Percentiles rank a stretch among this genome's conserved stretches.
These are phyloP conservation scores for Yamagishiella unicocca DNA, from an alignment of 139 green algal genomes.

Conservation along the genomic window DNA sequence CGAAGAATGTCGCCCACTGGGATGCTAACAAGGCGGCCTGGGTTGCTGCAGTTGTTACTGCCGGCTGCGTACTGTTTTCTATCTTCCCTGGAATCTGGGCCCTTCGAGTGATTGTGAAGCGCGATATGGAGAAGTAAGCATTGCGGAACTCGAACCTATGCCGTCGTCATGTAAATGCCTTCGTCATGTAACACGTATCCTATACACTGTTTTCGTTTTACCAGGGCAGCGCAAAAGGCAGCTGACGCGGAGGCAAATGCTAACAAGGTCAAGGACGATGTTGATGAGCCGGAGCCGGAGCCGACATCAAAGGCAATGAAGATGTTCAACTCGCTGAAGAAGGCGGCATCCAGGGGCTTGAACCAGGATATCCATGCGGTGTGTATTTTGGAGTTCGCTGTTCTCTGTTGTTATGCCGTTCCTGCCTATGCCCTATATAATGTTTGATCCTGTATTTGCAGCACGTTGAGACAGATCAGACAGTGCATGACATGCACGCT, in stretches of 20 bases:
- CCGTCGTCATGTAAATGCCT: not conserved
- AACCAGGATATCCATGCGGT: constrained; percentile 33
- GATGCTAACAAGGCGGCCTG: constrained; percentile 41
- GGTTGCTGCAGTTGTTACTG: constrained; percentile 31
- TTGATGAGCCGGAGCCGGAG: constrained; percentile 18
- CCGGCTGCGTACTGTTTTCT: not conserved
- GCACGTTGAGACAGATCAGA: constrained; percentile 24
- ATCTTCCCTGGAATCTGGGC: not conserved
- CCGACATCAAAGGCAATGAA: not conserved
- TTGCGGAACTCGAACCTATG: not conserved
- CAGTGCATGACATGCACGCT: constrained; percentile 42
- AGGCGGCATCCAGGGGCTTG: constrained; percentile 16
- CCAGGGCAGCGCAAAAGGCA: constrained; percentile 24
- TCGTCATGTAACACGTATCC: no score
- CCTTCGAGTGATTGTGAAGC: not conserved
- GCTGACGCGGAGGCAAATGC: constrained; percentile 33
- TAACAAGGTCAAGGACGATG: not conserved
- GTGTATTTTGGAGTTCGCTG: not conserved
- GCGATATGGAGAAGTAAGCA: constrained; percentile 23
- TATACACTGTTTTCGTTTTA: not conserved
- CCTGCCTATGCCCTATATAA: no score
- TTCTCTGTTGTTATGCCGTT: not conserved
- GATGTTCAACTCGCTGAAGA: constrained; percentile 30
- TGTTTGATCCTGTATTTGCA: not conserved
- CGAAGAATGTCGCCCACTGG: constrained; percentile 46